Evolutionary conservation across 257 asterid species (phyloP).

Genomic region (Petrea volubilis): DNA sequence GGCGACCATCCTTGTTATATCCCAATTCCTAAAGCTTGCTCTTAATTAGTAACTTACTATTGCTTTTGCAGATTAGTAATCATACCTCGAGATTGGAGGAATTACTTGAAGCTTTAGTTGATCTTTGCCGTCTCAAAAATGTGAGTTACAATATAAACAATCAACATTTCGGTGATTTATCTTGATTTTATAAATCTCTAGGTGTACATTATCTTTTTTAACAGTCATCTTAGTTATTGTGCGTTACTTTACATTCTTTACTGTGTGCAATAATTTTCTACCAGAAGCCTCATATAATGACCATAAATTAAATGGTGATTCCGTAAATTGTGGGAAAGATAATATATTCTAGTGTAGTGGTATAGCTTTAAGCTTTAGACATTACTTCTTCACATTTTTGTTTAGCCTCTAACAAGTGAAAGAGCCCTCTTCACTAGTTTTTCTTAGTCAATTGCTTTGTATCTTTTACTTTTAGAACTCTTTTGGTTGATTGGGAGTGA

Average conservation of each 20-base stretch:
- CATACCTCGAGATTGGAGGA: slow-evolving; percentile 56
- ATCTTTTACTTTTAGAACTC: background rate
- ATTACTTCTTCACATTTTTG: background rate
- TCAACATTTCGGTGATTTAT: slow-evolving; percentile 8
- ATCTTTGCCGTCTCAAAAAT: slow-evolving; percentile 67
- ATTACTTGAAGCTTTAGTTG: slow-evolving; percentile 68
- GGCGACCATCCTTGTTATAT: slow-evolving; percentile 12
- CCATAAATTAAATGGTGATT: background rate
- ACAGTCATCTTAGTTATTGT: slow-evolving; percentile 4
- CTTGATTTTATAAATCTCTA: slow-evolving; percentile 4
- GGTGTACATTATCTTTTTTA: slow-evolving; percentile 1
- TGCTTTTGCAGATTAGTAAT: slow-evolving; percentile 62
- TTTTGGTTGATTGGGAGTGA: background rate
- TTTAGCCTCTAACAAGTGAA: background rate
- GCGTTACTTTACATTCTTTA: slow-evolving; percentile 9
- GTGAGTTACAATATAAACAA: slow-evolving; percentile 46
- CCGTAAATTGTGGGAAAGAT: background rate
- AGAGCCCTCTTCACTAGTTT: background rate
- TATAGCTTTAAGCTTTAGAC: background rate
- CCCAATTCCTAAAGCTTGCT: slow-evolving; percentile 9
- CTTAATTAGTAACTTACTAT: slow-evolving; percentile 13
- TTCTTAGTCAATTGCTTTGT: background rate
- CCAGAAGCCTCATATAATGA: slow-evolving; percentile 5
- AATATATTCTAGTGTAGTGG: background rate
- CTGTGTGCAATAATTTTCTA: background rate